Percentiles rank a stretch among this genome's conserved stretches.
Conservation (phyloP, 73 alveolate species). For the Paraurostyla sp. region DNA sequence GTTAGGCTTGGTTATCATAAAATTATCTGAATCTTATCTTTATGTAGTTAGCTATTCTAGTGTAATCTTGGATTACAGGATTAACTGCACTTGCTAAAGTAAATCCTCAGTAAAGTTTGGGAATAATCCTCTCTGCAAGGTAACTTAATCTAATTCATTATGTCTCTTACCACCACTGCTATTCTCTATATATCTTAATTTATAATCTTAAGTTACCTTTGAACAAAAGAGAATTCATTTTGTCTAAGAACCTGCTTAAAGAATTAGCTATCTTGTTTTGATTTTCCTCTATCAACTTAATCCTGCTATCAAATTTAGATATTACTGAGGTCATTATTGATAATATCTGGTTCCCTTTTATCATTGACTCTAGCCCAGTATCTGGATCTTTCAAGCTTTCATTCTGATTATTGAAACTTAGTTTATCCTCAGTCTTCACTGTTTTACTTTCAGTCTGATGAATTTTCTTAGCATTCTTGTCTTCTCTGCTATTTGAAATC, state of each 20-base stretch:
- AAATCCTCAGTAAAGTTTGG: slow-evolving; percentile 25
- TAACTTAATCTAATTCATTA: slow-evolving; percentile 12
- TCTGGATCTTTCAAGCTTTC: not conserved
- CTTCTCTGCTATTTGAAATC: too few species aligned
- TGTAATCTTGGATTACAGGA: too few species aligned
- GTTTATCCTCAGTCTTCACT: too few species aligned
- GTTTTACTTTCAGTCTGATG: too few species aligned
- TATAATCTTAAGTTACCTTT: not conserved
- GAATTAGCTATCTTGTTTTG: slow-evolving; percentile 21
- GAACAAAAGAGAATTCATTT: slow-evolving; percentile 12
- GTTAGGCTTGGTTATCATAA: not conserved
- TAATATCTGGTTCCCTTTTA: not conserved
- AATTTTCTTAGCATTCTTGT: too few species aligned
- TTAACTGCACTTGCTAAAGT: not conserved
- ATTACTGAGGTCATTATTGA: slow-evolving; percentile 1
- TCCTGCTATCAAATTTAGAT: not conserved
- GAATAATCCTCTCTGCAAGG: slow-evolving; percentile 19
- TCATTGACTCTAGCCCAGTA: not conserved
- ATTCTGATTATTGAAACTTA: not conserved
- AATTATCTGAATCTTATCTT: not conserved
- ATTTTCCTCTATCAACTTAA: slow-evolving; percentile 11
- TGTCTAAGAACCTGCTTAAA: slow-evolving; percentile 13
- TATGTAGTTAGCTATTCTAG: too few species aligned
- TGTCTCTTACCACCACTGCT: not conserved
- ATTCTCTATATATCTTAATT: not conserved